Evolutionary conservation across 2,329 filamentous ascomycete genomes (phyloP), one percentile per base, ranked within the genome.

Genomic region (Penicillium sp.): DNA sequence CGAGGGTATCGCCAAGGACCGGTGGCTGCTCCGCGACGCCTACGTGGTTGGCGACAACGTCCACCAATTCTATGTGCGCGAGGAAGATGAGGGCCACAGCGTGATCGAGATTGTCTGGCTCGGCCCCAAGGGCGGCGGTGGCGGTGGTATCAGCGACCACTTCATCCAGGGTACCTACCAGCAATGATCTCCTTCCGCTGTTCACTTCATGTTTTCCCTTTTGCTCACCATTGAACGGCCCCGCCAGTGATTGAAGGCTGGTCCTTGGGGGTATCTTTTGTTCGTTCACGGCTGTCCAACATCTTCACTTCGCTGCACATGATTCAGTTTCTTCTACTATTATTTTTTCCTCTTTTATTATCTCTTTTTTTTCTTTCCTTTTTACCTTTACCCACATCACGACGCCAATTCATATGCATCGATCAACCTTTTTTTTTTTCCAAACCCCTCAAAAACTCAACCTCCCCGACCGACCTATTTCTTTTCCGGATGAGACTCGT

Each of bases 51-150:
- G 73, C 23, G 68, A 74, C 36, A 74, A 75, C 48, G 72, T 76
- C 10, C 73, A 76, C 58, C 73, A 75, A 49, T 69, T 71, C 56
- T 76, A 76, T 52, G 63, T 68, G 30, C 68, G 70, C 33, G 71
- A 75, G 54, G 69, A 72, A 54, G 66, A 68, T 51, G 68, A 73
- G 36, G 67, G 65, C 50, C 73, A 73, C 63, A 74, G 71, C 48
- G 61, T 75, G 30, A 75, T 76, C 51, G 73, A 76, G 54, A 66
- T 76, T 18, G 72, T 76, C 29, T 76, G 73, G 73, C 68, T 76
- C 45, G 71, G 71, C 30, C 68, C 72, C 48, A 67, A 70, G 60
- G 67, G 67, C 45, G 69, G 69, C 42, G 70, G 68, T 51, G 70
- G 69, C 46, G 69, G 65, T 41, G 70, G 68, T 59, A 51, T 71